These are phyloP conservation scores for Ascochyta fabae DNA, from an alignment of 2,329 filamentous ascomycete genomes.

Conservation along the genomic window DNA sequence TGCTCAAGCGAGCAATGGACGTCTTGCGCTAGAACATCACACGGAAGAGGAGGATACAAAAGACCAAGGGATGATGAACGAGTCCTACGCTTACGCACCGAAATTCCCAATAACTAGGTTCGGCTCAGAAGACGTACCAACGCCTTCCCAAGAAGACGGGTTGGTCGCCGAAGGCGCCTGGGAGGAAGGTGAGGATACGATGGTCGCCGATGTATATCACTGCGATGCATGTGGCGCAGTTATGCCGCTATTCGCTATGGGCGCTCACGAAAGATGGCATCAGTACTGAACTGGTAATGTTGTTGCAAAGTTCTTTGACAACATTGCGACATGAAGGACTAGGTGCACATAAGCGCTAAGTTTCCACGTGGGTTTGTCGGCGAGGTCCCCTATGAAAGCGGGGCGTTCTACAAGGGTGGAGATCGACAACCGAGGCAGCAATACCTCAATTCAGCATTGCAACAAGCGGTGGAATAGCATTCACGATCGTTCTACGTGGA, in stretches of 20 bases:
- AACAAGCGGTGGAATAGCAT: neutral
- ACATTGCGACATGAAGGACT: constrained; percentile 1
- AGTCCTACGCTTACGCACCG: neutral
- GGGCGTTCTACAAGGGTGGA: constrained; percentile 1
- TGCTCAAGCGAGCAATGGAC: neutral
- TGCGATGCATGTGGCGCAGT: constrained; percentile 60
- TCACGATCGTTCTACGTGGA: neutral
- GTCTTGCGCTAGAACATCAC: constrained; percentile 45
- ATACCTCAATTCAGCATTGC: neutral
- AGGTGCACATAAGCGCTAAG: constrained; percentile 1
- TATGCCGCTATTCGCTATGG: constrained; percentile 65
- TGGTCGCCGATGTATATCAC: constrained; percentile 40
- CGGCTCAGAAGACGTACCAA: constrained; percentile 45
- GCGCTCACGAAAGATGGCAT: constrained; percentile 64
- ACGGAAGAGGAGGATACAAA: neutral
- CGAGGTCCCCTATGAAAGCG: neutral
- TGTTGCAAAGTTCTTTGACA: neutral
- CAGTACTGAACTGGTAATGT: constrained; percentile 34
- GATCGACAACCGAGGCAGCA: constrained; percentile 12
- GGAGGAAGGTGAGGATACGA: constrained; percentile 44
- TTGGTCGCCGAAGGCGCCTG: constrained; percentile 27
- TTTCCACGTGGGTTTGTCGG: neutral
- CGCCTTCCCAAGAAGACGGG: constrained; percentile 30
- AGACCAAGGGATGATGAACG: constrained; percentile 25
- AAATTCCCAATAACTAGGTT: constrained; percentile 3